Base-by-base conservation (phyloP, 176 grass and related monocot species). In the Triticum timopheevii region DNA sequence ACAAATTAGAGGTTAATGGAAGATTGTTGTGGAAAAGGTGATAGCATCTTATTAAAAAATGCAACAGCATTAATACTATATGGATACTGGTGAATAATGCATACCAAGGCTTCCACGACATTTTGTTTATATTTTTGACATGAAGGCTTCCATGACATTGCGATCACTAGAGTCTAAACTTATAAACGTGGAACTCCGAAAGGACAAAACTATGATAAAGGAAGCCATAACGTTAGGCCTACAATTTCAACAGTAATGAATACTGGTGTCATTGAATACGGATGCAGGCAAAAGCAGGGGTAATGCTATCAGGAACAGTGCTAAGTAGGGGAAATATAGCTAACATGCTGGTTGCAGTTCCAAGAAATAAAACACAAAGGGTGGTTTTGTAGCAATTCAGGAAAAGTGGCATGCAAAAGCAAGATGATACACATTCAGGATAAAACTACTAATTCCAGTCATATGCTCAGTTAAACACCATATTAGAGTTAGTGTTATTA, bases 1-100 rank as follows among this genome's bases (percentile, higher is more conserved):
- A 90, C 0, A 89, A 86, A 47, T 56, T 25, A 85, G 25, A 84
- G 42, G 75, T 65, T 23, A 76, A 67, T 80, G 34, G 38, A 76
- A 65, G 5, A 82, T 73, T n/a, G 2, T 66, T 64, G 71, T 54
- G 23, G 3, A 67, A 65, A 88, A 67, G 36, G 12, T 68, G 56
- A 85, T 65, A 56, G 11, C 15, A 69, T 13, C 22, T 73, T 73
- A 23, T 44, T 42, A 22, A 22, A 38, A 87, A 66, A 89, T 40
- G 23, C 7, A 79, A 38, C 49, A 81, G 34, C 58, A 74, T 42
- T 61, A 25, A 58, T 54, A 9, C 13, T 73, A 73, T 35, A 63
- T 10, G 33, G 23, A 50, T 47, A 63, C 13, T 20, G 6, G 31
- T 68, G 10, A 52, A 65, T 15, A 81, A 7, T 65, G 22, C 36